Percentiles rank a stretch among this genome's conserved stretches.
Conservation (phyloP, 768 basidiomycete species). For the Phaeotremella skinneri region DNA sequence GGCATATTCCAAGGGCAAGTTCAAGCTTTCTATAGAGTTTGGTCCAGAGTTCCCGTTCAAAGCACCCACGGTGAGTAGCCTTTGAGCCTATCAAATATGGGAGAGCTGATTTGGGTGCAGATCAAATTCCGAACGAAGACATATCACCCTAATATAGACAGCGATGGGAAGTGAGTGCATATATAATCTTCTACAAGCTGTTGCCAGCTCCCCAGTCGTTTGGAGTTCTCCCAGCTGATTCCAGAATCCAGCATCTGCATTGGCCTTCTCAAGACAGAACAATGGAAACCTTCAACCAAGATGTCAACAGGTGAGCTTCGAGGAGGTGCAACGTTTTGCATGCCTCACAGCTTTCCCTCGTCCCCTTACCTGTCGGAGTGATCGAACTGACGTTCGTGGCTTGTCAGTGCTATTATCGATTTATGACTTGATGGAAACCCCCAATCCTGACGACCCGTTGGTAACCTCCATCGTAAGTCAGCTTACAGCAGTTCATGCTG, state of each 20-base stretch:
- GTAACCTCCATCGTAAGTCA: constrained; percentile 49
- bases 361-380: neutral
- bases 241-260: constrained; percentile 47
- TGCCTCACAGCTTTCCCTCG: neutral
- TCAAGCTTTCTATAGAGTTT: constrained; percentile 47
- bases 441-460: constrained; percentile 53
- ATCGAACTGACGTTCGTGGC: neutral
- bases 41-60: constrained; percentile 51
- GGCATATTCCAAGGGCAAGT: constrained; percentile 50
- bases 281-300: constrained; percentile 53
- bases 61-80: constrained; percentile 37
- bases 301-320: constrained; percentile 41
- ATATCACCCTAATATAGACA: constrained; percentile 53
- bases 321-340: neutral
- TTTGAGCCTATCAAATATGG: neutral
- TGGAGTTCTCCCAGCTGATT: no score
- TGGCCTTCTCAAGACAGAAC: constrained; percentile 52
- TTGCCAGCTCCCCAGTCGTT: no score
- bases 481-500: neutral
- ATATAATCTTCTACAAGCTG: neutral
- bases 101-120: constrained; percentile 18
- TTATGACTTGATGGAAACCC: constrained; percentile 48
- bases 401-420: constrained; percentile 46
- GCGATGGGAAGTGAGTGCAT: constrained; percentile 49
- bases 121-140: constrained; percentile 51